These are phyloP conservation scores for Fusarium haematococcum DNA, from an alignment of 2,329 filamentous ascomycete genomes.

Conservation along the genomic window DNA sequence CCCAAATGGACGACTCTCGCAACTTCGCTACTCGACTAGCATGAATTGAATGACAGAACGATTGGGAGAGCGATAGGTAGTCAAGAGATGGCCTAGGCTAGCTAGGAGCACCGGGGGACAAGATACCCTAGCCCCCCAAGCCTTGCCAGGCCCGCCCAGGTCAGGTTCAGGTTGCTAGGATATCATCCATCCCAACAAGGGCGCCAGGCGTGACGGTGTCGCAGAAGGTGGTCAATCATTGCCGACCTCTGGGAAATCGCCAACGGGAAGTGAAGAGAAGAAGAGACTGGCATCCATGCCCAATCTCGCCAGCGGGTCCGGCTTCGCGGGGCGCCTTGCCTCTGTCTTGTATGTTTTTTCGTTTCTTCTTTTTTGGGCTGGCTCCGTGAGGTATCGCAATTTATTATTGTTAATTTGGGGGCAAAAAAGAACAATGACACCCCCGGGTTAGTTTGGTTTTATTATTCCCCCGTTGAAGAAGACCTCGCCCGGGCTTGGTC, in stretches of 20 bases:
- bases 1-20: constrained; percentile 27
- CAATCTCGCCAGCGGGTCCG: constrained; percentile 33
- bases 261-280: constrained; percentile 3
- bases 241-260: constrained; percentile 14
- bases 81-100: constrained; percentile 24
- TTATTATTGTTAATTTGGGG: constrained; percentile 32
- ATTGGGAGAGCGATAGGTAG: constrained; percentile 30
- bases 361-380: constrained; percentile 28
- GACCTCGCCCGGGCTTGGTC: neutral
- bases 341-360: constrained; percentile 23
- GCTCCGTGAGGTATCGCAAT: constrained; percentile 24
- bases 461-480: neutral
- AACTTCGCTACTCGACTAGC: constrained; percentile 19
- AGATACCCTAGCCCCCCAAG: constrained; percentile 35
- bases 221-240: constrained; percentile 25
- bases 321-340: constrained; percentile 1
- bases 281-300: constrained; percentile 29
- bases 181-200: constrained; percentile 3
- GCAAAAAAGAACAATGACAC: constrained; percentile 2
- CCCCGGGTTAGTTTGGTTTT: neutral
- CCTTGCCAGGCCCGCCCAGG: neutral
- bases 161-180: constrained; percentile 12
- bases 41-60: constrained; percentile 34
- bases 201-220: constrained; percentile 26
- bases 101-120: constrained; percentile 26